Evolutionary conservation across 768 basidiomycete species (phyloP).

Genomic region (Trametopsis cervina): DNA sequence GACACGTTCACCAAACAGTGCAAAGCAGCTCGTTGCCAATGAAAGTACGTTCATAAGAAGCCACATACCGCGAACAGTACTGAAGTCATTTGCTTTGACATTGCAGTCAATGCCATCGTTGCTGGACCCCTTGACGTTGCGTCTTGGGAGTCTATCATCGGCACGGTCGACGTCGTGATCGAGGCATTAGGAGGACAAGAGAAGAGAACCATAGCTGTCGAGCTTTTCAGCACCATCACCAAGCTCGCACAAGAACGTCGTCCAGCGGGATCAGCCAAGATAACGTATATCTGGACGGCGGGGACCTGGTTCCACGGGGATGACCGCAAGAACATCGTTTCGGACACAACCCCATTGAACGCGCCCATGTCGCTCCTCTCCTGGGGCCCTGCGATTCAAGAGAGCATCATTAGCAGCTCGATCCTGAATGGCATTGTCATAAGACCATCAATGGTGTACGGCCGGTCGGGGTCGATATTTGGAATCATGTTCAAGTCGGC

Average conservation of each 20-base stretch:
- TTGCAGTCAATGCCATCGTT: constrained; percentile 31
- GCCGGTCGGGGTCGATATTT: constrained; percentile 33
- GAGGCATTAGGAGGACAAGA: constrained; percentile 22
- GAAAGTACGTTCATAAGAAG: constrained; percentile 28
- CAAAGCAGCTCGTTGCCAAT: constrained; percentile 27
- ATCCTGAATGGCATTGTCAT: constrained; percentile 39
- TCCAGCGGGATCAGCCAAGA: constrained; percentile 28
- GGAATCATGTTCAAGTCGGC: constrained; percentile 26
- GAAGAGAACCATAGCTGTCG: constrained; percentile 1
- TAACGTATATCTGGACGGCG: constrained; percentile 38
- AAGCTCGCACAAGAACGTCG: constrained; percentile 21
- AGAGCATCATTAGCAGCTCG: constrained; percentile 22
- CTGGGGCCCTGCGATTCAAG: constrained; percentile 30
- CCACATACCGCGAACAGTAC: not conserved
- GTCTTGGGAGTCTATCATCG: constrained; percentile 23
- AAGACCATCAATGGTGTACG: constrained; percentile 37
- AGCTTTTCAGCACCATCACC: constrained; percentile 21
- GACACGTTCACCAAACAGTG: constrained; percentile 32
- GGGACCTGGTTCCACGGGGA: constrained; percentile 41
- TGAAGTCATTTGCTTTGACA: not conserved
- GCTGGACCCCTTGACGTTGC: constrained; percentile 20
- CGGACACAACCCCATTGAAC: constrained; percentile 28
- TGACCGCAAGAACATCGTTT: constrained; percentile 24
- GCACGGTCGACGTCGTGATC: constrained; percentile 29
- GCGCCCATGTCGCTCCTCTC: constrained; percentile 20